These are phyloP conservation scores for Lentinula raphanica DNA, from an alignment of 768 basidiomycete species.

Conservation along the genomic window DNA sequence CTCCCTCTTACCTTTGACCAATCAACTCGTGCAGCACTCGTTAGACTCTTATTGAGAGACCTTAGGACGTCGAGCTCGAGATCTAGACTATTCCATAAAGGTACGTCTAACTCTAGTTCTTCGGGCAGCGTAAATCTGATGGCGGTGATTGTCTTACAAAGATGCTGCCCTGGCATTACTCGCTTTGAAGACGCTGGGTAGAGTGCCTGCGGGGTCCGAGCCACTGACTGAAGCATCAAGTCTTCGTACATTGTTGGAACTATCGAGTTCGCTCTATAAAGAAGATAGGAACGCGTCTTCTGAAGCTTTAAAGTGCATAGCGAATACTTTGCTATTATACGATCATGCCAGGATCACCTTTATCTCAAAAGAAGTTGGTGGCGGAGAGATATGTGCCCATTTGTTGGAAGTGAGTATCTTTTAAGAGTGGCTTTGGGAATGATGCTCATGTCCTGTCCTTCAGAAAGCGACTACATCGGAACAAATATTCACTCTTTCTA, in stretches of 20 bases:
- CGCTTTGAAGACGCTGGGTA: constrained; percentile 71
- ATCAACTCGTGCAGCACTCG: constrained; percentile 44
- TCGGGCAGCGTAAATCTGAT: not conserved
- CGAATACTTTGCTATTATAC: constrained; percentile 72
- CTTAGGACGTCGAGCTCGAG: constrained; percentile 40
- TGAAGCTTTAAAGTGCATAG: constrained; percentile 72
- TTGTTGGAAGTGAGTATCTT: constrained; percentile 51
- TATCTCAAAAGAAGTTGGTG: constrained; percentile 53
- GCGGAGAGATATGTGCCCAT: constrained; percentile 50
- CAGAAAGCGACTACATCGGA: constrained; percentile 63
- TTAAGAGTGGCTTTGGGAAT: not conserved
- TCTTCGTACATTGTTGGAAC: constrained; percentile 49
- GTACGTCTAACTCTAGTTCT: constrained; percentile 29
- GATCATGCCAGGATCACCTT: constrained; percentile 57
- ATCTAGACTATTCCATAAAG: constrained; percentile 48
- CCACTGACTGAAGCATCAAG: constrained; percentile 52
- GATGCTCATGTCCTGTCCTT: not conserved
- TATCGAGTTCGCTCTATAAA: constrained; percentile 45
- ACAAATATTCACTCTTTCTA: constrained; percentile 66
- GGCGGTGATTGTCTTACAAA: constrained; percentile 23
- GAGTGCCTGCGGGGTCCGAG: constrained; percentile 62
- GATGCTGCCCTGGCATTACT: constrained; percentile 65
- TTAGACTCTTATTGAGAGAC: constrained; percentile 57
- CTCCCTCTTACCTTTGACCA: constrained; percentile 43
- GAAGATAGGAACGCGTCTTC: constrained; percentile 54